A percentile compares a stretch with the other conserved stretches of the same genome.
phyloP scores from a whole-genome alignment of 139 green algal genomes.

The Dunaliella primolecta region DNA sequence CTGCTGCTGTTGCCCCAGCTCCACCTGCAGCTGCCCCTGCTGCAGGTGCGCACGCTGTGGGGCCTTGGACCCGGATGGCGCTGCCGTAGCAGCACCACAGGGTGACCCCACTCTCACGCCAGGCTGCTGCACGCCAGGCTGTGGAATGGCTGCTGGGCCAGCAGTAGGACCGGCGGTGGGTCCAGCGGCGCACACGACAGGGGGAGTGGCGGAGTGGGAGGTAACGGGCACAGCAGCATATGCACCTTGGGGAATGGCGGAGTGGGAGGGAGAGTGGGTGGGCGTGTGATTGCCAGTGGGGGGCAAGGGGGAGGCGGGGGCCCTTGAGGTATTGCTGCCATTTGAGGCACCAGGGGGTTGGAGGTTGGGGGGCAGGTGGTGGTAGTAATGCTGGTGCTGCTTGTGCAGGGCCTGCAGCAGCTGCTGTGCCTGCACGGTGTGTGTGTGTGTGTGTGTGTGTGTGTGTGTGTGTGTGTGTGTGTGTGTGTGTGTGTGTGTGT shows the following conservation, averaged over 20 bases:
- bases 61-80: conserved; percentile 1
- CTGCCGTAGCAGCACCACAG: too few relatives aligned
- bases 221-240: conserved; percentile 3
- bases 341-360: not conserved
- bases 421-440: conserved; percentile 6
- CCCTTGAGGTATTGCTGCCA: conserved; percentile 1
- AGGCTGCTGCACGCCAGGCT: too few relatives aligned
- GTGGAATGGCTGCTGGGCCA: not conserved
- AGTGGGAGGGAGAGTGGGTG: not conserved
- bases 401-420: conserved; percentile 8
- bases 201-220: not conserved
- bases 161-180: not conserved
- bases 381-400: conserved; percentile 13
- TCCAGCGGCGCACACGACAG: conserved; percentile 13
- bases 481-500: not conserved
- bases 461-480: not conserved
- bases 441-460: conserved; percentile 18
- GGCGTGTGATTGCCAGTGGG: not conserved
- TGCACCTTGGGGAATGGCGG: not conserved
- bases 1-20: conserved; percentile 17
- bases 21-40: conserved; percentile 17
- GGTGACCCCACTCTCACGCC: too few relatives aligned
- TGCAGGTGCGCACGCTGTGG: not conserved
- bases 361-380: not conserved
- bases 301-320: not conserved